A percentile compares a stretch with the other conserved stretches of the same genome.
phyloP scores from a whole-genome alignment of 164 flowering plant genomes.

The Vitis rotundifolia region DNA sequence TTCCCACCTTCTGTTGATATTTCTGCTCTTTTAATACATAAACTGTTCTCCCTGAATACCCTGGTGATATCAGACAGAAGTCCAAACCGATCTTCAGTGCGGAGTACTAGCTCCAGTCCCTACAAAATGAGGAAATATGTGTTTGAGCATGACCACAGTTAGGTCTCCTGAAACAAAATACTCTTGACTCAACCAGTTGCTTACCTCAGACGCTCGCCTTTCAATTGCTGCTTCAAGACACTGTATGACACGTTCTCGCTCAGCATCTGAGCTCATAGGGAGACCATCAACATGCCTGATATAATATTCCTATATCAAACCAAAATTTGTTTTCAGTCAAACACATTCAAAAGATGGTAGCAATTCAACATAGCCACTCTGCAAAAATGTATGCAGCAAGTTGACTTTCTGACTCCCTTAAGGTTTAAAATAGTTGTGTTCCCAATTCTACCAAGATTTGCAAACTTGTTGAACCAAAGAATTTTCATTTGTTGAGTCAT shows the following conservation, averaged over 20 bases:
- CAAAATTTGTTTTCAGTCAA: not conserved
- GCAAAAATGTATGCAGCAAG: no score
- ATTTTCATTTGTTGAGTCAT: not conserved
- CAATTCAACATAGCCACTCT: not conserved
- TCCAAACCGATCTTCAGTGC: conserved; percentile 73
- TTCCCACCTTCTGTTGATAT: conserved; percentile 68
- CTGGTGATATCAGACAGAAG: conserved; percentile 87
- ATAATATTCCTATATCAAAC: conserved; percentile 67
- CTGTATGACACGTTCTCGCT: conserved; percentile 40
- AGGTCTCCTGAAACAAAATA: not conserved
- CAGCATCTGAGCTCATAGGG: conserved; percentile 79
- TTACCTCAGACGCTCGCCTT: conserved; percentile 80
- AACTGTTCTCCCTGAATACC: conserved; percentile 80
- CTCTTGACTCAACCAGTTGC: not conserved
- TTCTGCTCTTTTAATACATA: conserved; percentile 74
- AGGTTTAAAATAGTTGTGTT: not conserved
- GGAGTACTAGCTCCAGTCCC: conserved; percentile 79
- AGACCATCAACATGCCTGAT: conserved; percentile 85
- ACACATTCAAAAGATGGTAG: not conserved
- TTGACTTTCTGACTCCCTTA: not conserved
- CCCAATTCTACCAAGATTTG: not conserved
- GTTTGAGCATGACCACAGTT: not conserved
- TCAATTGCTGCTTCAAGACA: conserved; percentile 88
- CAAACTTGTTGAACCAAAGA: not conserved
- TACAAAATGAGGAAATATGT: conserved; percentile 24